phyloP scores from a whole-genome alignment of 2,329 filamentous ascomycete species.

The Thyridium curvatum region DNA sequence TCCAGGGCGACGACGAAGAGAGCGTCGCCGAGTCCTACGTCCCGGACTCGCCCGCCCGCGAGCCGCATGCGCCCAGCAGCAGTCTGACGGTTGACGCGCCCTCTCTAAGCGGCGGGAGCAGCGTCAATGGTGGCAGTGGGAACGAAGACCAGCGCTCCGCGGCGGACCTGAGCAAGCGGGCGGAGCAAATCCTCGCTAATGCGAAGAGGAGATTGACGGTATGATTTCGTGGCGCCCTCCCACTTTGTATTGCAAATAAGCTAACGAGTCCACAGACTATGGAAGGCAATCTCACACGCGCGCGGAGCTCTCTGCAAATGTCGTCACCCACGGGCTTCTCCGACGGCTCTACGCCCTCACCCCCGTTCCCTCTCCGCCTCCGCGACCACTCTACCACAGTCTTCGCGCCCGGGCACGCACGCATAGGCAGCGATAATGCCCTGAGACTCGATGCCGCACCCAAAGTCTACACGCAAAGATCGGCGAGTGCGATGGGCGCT shows the following conservation, averaged over 20 bases:
- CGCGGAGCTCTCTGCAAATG: slow-evolving; percentile 61
- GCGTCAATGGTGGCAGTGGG: slow-evolving; percentile 30
- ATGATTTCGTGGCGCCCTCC: slow-evolving; percentile 27
- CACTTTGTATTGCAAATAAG: too few species aligned
- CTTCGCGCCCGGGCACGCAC: slow-evolving; percentile 42
- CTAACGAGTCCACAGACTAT: slow-evolving; percentile 57
- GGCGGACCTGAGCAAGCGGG: slow-evolving; percentile 61
- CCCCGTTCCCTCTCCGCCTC: slow-evolving; percentile 34
- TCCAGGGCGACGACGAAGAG: slow-evolving; percentile 63
- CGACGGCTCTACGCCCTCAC: slow-evolving; percentile 47
- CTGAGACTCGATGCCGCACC: slow-evolving; percentile 36
- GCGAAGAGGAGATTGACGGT: slow-evolving; percentile 86
- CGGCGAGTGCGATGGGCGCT: slow-evolving; percentile 57
- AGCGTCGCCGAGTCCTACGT: slow-evolving; percentile 54
- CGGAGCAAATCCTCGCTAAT: slow-evolving; percentile 86
- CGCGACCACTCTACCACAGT: slow-evolving; percentile 21
- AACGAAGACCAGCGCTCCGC: slow-evolving; percentile 26
- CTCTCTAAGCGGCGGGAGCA: slow-evolving; percentile 10
- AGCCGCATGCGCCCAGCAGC: slow-evolving; percentile 13
- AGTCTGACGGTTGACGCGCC: not conserved
- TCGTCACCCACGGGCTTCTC: slow-evolving; percentile 60
- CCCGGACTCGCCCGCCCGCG: slow-evolving; percentile 33
- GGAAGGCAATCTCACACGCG: slow-evolving; percentile 84
- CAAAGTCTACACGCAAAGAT: slow-evolving; percentile 44
- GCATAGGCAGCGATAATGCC: slow-evolving; percentile 56